Base-by-base conservation (phyloP, 139 green algal species). In the Chlamydomonas urium region DNA sequence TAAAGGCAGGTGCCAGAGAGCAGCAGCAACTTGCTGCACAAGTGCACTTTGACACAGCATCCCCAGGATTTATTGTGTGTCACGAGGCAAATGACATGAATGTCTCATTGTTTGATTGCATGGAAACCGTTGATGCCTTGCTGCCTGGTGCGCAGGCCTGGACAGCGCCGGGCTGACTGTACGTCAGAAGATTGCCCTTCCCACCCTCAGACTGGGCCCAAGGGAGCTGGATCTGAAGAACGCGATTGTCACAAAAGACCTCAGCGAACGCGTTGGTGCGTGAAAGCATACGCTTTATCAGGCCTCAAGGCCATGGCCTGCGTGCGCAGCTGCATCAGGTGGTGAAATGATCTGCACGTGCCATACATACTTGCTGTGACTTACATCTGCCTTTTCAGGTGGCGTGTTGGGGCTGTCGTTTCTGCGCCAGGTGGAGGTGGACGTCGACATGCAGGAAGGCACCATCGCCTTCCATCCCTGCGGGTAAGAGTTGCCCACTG, bases 371-470 rank as follows among this genome's bases (percentile, higher is more conserved):
- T 56, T 56, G 45, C 21, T 56, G 17, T 56, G 21, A 56, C 17
- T 17, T 56, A 56, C 45, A 26, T 26, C 45, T 56, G 21, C 21
- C 45, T 56, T 56, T 63, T 14, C 24, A 63, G 53, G 53, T 26
- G 53, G 53, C 6, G 53, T 63, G 21, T 21, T 63, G n/a, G 53
- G 53, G 6, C 53, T 63, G n/a, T 63, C 53, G 21, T 63, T 63
- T 21, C 53, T 63, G 24, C 53, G 53, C 26, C 53, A 63, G 29
- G 53, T 63, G 53, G 53, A 63, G 19, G 26, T 63, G 53, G 53
- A 36, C 6, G 10, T 63, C 17, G 53, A 63, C 29, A 21, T 26
- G 10, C 17, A 63, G 10, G 29, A 26, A 5, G 53, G 53, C n/a
- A 33, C 26, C 53, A 14, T 63, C 29, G 53, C 21, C 17, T 63